Conservation (phyloP, 2,329 filamentous ascomycete genomes). For the Diaporthe velutina region DNA sequence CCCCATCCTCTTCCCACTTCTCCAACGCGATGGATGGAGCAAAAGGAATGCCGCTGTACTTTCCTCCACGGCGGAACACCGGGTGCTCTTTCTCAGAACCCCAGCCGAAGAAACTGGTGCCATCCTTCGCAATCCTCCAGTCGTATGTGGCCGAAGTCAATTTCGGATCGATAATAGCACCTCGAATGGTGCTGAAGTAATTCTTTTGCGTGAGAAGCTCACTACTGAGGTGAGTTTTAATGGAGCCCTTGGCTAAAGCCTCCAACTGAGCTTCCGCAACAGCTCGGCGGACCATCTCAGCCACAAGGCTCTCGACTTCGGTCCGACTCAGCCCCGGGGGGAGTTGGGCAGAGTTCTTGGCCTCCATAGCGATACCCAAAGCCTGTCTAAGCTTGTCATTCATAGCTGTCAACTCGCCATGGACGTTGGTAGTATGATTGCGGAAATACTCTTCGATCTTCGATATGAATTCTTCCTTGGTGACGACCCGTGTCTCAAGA, state of each 20-base stretch:
- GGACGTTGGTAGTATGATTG: slow-evolving; percentile 54
- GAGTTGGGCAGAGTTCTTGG: slow-evolving; percentile 45
- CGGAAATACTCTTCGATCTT: slow-evolving; percentile 56
- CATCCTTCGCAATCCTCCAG: slow-evolving; percentile 43
- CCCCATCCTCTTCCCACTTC: slow-evolving; percentile 82
- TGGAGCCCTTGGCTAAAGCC: slow-evolving; percentile 60
- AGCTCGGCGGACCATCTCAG: slow-evolving; percentile 57
- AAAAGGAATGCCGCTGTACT: slow-evolving; percentile 41
- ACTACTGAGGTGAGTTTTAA: slow-evolving; percentile 57
- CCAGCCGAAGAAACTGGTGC: slow-evolving; percentile 39
- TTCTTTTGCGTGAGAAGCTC: slow-evolving; percentile 73
- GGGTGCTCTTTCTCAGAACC: slow-evolving; percentile 35
- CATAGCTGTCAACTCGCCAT: slow-evolving; percentile 55
- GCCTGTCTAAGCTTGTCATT: slow-evolving; percentile 45
- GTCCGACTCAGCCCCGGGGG: slow-evolving; percentile 51
- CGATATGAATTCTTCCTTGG: slow-evolving; percentile 62
- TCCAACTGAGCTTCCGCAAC: slow-evolving; percentile 61
- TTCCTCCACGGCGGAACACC: slow-evolving; percentile 44
- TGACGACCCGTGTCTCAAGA: slow-evolving; percentile 55
- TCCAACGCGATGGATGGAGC: slow-evolving; percentile 70
- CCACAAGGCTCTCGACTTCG: slow-evolving; percentile 57
- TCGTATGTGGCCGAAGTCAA: slow-evolving; percentile 72
- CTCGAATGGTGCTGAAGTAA: slow-evolving; percentile 76
- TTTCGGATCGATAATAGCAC: slow-evolving; percentile 72
- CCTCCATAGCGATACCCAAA: slow-evolving; percentile 46